These are phyloP conservation scores for Diaporthe citriasiana DNA, from an alignment of 2,329 filamentous ascomycete genomes.

Conservation along the genomic window DNA sequence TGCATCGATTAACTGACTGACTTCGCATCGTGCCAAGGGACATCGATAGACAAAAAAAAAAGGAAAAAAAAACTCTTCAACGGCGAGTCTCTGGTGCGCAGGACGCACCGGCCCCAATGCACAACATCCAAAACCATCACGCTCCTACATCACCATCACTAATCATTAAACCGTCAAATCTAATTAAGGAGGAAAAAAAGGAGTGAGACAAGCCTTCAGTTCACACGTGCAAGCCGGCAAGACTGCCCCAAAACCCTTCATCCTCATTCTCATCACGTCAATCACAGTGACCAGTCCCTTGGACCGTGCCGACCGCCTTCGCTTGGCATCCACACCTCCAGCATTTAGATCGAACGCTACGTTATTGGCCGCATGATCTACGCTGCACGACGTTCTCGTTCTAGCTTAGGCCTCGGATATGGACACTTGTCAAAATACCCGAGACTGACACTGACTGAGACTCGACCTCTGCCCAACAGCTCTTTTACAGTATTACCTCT, in stretches of 20 bases:
- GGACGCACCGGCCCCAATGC: slow-evolving; percentile 2
- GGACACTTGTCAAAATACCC: slow-evolving; percentile 27
- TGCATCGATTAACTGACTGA: slow-evolving; percentile 1
- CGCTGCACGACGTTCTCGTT: slow-evolving; percentile 36
- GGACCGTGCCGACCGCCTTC: slow-evolving; percentile 32
- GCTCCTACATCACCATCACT: not conserved
- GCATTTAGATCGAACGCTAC: slow-evolving; percentile 39
- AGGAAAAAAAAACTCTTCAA: slow-evolving; percentile 5
- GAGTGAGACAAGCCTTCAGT: not conserved
- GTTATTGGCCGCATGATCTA: slow-evolving; percentile 40
- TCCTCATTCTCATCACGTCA: slow-evolving; percentile 27
- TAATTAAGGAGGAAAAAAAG: not conserved
- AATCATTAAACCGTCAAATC: slow-evolving; percentile 9
- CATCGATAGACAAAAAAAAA: not conserved
- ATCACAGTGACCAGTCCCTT: slow-evolving; percentile 32
- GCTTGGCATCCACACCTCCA: slow-evolving; percentile 37
- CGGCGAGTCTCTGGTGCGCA: not conserved
- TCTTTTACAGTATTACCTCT: not conserved
- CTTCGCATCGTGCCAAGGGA: not conserved
- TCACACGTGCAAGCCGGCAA: slow-evolving; percentile 7
- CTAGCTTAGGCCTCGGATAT: slow-evolving; percentile 37
- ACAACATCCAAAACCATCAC: slow-evolving; percentile 6
- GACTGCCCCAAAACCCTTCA: not conserved
- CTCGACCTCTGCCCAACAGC: not conserved
- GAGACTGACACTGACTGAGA: not conserved